Evolutionary conservation across 768 basidiomycete species (phyloP).

Genomic region (Termitomyces sp.): DNA sequence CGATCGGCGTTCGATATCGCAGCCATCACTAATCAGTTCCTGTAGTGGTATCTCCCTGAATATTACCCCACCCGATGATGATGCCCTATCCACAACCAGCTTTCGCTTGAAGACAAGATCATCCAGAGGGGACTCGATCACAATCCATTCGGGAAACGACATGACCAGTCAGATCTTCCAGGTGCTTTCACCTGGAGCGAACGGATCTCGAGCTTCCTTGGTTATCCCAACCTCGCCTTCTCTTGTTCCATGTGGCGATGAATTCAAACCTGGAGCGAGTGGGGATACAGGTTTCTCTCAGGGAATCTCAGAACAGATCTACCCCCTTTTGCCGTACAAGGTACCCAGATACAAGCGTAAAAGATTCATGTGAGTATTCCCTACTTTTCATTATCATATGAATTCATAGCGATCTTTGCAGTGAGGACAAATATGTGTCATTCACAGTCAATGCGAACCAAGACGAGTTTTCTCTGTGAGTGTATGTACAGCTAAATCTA

Average conservation of each 20-base stretch:
- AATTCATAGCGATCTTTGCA: background rate
- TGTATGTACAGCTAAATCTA: background rate
- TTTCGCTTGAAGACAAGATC: background rate
- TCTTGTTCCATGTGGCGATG: background rate
- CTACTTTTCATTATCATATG: no score
- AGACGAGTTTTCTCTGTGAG: slow-evolving; percentile 3
- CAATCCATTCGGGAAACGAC: background rate
- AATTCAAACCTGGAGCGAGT: background rate
- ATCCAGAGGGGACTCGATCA: background rate
- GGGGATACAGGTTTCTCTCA: background rate
- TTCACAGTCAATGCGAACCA: background rate
- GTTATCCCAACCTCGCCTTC: background rate
- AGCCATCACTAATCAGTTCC: background rate
- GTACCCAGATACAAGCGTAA: slow-evolving; percentile 8
- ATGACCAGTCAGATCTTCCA: slow-evolving; percentile 4
- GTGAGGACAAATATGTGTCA: background rate
- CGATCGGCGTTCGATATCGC: background rate
- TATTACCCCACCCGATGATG: slow-evolving; percentile 1
- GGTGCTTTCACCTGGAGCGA: background rate
- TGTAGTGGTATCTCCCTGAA: background rate
- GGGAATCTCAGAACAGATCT: background rate
- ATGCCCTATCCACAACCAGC: background rate
- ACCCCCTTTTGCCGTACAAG: slow-evolving; percentile 3
- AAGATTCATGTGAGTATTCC: slow-evolving; percentile 1
- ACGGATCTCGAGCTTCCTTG: background rate